Base-by-base conservation (phyloP, 345 rosid genomes). In the Bruguiera parviflora region DNA sequence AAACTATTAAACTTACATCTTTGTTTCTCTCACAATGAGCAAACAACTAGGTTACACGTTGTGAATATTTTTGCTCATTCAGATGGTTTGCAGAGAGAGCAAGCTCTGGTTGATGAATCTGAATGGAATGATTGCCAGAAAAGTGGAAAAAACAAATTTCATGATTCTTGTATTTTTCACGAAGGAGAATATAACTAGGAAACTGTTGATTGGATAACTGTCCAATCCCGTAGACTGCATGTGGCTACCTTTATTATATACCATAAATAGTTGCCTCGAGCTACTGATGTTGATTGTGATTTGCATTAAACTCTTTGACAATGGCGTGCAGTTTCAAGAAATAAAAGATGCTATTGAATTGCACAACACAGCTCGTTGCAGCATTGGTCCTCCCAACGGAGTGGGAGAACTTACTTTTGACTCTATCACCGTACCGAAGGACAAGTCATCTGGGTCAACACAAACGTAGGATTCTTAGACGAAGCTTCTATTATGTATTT, bases 301-400 rank as follows among this genome's bases (percentile, higher is more conserved):
- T 53, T 6, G 55, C 35, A 19, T 61, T 22, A 22, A 5, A 18
- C 53, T 20, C 0, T 46, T 16, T n/a, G 33, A n/a, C 21, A 66
- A 65, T 33, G 24, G 18, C 60, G 0, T 79, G 82, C 93, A 92
- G 98, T 90, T 92, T 74, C 96, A 87, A 74, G 90, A 90, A 78
- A 87, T 90, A 65, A 92, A 86, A 82, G 96, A 87, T 69, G 96
- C 90, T 1, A 90, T 90, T 51, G 63, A 74, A 82, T 73, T 64
- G 72, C 96, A 90, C 82, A 85, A 79, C 70, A 84, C 88, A 1
- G 84, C 66, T 16, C 89, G 81, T 37, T 77, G 85, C 87, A 84
- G 90, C 82, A 68, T 76, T 0, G 83, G 84, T 60, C 85, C 97
- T 13, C 66, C 87, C 10, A 86, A 74, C 63, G 85, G 82, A 59